Evolutionary conservation across 23 red algal species (phyloP), one percentile per base, ranked within the genome.

Genomic region (Porphyridium purpureum): DNA sequence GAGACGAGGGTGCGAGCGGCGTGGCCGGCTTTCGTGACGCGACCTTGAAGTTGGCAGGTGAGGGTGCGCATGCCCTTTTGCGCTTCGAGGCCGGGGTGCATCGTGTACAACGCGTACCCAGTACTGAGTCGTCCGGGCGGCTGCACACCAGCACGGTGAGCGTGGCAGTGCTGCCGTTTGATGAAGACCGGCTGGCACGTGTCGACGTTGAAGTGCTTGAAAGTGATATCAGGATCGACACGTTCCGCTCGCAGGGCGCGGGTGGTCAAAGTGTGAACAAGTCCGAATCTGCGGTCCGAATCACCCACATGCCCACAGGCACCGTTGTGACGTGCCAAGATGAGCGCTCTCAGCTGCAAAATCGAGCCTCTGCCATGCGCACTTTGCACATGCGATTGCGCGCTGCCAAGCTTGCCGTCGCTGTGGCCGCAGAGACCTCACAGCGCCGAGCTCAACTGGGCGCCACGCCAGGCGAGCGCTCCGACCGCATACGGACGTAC

Each of bases 201-300:
- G 31, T 17, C 14, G 19, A 23, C 2, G 25, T 25, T 19, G 35
- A 6, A 11, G 31, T 79, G 21, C 33, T 32, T 28, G 61, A 57
- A 14, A 24, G 31, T 2, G 70, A 81, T 0, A 44, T 93, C 4
- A 42, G 59, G 21, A 61, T 93, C 27, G 85, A 94, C 27, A 64
- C 71, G 2, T 94, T 75, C 26, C 78, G 88, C 2, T 74, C 88
- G n/a, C 70, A 60, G 34, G 88, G 88, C 4, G 70, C 88, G 5
- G 88, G 88, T 5, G 88, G 88, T 7, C 88, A 94, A 49, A 76
- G 84, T 46, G 88, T 94, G 15, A 94, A 94, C 46, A 94, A 79
- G 47, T 84, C 88, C 0, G 79, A 85, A 17, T 66, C 59, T 3
- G 88, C 88, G 0, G 88, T 94, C 41, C 88, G 88, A 21, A 42